Conservation (phyloP, 768 basidiomycete genomes). For the Hygrophorus pudorinus region DNA sequence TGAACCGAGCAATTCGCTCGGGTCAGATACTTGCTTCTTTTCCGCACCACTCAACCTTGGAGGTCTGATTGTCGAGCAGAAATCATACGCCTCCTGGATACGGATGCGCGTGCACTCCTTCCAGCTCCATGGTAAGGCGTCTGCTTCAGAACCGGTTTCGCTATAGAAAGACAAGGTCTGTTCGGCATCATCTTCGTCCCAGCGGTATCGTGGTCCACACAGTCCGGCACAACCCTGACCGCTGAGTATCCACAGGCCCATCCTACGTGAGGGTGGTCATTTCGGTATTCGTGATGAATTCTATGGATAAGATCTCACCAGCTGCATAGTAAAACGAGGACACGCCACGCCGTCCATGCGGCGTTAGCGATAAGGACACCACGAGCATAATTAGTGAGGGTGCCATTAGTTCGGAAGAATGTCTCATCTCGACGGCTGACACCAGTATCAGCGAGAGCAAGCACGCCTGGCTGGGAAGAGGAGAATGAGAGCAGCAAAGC, state of each 20-base stretch:
- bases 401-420: constrained; percentile 58
- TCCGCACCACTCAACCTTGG: constrained; percentile 29
- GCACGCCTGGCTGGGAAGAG: constrained; percentile 34
- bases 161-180: constrained; percentile 43
- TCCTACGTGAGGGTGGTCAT: constrained; percentile 27
- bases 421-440: constrained; percentile 52
- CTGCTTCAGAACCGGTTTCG: constrained; percentile 35
- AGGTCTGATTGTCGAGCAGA: constrained; percentile 43
- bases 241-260: constrained; percentile 72
- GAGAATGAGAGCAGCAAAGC: constrained; percentile 64
- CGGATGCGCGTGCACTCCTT: constrained; percentile 57
- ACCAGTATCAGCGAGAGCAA: constrained; percentile 38
- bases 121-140: constrained; percentile 68
- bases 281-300: constrained; percentile 3
- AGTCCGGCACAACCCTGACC: constrained; percentile 72
- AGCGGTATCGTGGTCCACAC: constrained; percentile 73
- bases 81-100: constrained; percentile 72
- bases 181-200: constrained; percentile 74
- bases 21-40: constrained; percentile 17
- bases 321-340: constrained; percentile 56
- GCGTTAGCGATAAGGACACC: constrained; percentile 74
- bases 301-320: constrained; percentile 44
- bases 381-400: constrained; percentile 66
- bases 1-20: constrained; percentile 3
- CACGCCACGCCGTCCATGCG: constrained; percentile 72